phyloP scores from a whole-genome alignment of 805 yeast genomes.

The Cyberlindnera euphorbiae region DNA sequence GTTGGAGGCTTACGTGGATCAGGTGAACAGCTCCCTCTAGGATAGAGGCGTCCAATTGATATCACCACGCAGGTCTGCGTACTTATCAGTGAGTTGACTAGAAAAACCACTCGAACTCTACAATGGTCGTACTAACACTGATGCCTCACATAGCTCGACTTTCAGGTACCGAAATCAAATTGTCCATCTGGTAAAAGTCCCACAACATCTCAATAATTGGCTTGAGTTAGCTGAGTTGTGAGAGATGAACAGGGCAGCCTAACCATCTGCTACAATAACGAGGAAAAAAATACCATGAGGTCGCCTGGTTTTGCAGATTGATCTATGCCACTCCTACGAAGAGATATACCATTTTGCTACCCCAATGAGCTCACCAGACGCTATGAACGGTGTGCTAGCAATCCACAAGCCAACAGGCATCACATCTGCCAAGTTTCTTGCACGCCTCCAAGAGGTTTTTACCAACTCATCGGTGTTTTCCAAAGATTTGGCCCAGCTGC shows the following conservation, averaged over 20 bases:
- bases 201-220: too few relatives aligned
- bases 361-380: constrained; percentile 3
- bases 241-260: too few relatives aligned
- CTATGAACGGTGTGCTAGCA: constrained; percentile 92
- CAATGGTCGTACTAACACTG: too few relatives aligned
- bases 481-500: constrained; percentile 45
- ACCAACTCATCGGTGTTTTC: constrained; percentile 55
- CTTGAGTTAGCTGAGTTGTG: too few relatives aligned
- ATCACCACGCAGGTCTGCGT: constrained; percentile 49
- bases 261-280: too few relatives aligned
- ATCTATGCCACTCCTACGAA: not conserved
- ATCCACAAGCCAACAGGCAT: constrained; percentile 85
- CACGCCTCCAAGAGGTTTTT: constrained; percentile 58
- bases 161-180: constrained; percentile 45
- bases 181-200: too few relatives aligned
- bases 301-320: not conserved
- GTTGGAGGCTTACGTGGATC: constrained; percentile 39
- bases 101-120: too few relatives aligned
- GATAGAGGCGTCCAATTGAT: constrained; percentile 35
- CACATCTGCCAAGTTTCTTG: constrained; percentile 70
- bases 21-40: constrained; percentile 27
- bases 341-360: not conserved
- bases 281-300: not conserved
- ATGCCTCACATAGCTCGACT: constrained; percentile 35
- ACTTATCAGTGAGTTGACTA: constrained; percentile 34